phyloP scores from a whole-genome alignment of 1,284 basidiomycete species.

The Microstroma glucosiphilum region DNA sequence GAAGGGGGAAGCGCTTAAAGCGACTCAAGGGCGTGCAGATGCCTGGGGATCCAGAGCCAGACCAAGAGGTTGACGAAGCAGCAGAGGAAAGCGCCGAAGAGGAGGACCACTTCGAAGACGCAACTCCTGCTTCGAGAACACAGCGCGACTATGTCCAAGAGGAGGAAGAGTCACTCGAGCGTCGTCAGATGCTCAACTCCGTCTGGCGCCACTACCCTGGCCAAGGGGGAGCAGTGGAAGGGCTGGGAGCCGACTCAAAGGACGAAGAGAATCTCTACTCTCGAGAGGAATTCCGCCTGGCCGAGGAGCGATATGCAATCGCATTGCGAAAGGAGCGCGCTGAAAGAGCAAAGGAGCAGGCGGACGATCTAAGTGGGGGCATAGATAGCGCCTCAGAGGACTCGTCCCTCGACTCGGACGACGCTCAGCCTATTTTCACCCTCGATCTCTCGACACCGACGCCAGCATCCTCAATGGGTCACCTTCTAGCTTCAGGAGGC shows the following conservation, averaged over 20 bases:
- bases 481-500: conserved; percentile 61
- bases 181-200: neutral
- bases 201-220: conserved; percentile 49
- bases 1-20: conserved; percentile 2
- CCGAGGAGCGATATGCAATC: conserved; percentile 17
- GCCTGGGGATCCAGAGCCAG: too few species aligned
- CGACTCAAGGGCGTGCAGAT: neutral
- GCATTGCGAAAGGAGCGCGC: conserved; percentile 5
- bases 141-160: neutral
- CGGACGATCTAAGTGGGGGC: too few species aligned
- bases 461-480: conserved; percentile 29
- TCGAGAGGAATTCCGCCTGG: conserved; percentile 10
- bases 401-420: neutral
- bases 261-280: conserved; percentile 4
- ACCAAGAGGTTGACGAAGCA: neutral
- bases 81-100: neutral
- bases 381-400: neutral
- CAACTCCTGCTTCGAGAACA: neutral
- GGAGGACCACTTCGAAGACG: neutral
- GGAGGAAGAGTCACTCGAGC: neutral
- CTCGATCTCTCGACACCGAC: conserved; percentile 39
- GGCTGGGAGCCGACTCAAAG: conserved; percentile 2
- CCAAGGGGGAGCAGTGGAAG: conserved; percentile 11
- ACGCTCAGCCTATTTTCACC: neutral
- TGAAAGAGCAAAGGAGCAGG: neutral